phyloP scores from a whole-genome alignment of 1,284 basidiomycete species.

The Ceratobasidium theobromae region DNA sequence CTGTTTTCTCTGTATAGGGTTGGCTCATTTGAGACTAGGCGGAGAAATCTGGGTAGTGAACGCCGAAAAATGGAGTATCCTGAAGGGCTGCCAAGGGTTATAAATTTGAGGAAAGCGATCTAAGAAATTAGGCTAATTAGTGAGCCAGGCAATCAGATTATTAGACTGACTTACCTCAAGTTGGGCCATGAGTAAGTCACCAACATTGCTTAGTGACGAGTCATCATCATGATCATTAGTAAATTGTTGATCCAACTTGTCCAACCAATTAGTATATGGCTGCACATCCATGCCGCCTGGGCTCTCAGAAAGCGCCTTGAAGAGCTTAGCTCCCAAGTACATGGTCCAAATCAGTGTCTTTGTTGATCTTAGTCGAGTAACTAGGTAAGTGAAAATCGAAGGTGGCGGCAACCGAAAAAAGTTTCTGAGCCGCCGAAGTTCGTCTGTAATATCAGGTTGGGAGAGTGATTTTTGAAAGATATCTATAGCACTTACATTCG shows the following conservation, averaged over 20 bases:
- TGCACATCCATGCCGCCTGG: not conserved
- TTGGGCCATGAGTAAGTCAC: not conserved
- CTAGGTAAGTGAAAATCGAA: not conserved
- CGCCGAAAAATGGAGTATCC: constrained; percentile 1
- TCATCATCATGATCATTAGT: not conserved
- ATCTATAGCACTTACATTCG: not conserved
- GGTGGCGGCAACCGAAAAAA: not conserved
- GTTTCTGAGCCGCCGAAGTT: not conserved
- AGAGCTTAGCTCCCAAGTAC: constrained; percentile 5
- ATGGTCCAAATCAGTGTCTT: not conserved
- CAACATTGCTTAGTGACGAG: not conserved
- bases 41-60: not conserved
- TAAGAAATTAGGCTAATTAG: not conserved
- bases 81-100: not conserved
- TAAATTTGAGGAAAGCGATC: constrained; percentile 18
- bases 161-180: constrained; percentile 3
- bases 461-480: not conserved
- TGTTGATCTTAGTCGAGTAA: not conserved
- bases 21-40: not conserved
- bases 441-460: not conserved
- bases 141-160: not conserved
- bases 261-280: constrained; percentile 10
- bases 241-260: constrained; percentile 3
- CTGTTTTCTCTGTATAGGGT: not conserved
- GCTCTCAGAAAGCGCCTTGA: not conserved